Conservation (phyloP, 306 rosid genomes). For the Pachyrhizus erosus region DNA sequence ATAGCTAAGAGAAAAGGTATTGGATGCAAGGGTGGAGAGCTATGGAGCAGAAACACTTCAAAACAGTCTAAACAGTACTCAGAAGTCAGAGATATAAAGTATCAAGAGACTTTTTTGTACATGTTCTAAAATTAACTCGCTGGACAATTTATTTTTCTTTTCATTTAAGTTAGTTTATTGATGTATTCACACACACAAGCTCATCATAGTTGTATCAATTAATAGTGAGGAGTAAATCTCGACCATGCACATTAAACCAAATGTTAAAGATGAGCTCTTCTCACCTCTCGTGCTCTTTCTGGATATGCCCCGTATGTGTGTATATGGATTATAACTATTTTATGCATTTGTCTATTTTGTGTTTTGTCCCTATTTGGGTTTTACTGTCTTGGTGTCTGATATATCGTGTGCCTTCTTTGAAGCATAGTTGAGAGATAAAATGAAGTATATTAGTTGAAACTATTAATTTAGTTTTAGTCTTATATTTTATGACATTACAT, state of each 20-base stretch:
- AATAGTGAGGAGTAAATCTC: too few relatives aligned
- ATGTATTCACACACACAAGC: too few relatives aligned
- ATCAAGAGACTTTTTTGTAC: neutral
- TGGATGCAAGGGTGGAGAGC: neutral
- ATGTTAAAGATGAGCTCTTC: neutral
- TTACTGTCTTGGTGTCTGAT: neutral
- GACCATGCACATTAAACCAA: too few relatives aligned
- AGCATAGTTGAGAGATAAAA: neutral
- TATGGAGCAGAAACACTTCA: constrained; percentile 10
- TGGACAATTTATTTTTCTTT: neutral
- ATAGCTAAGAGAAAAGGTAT: neutral
- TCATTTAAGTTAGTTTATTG: neutral
- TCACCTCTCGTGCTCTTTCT: too few relatives aligned
- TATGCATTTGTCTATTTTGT: constrained; percentile 3
- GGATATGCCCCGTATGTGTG: neutral
- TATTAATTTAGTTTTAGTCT: neutral
- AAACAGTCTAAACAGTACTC: neutral
- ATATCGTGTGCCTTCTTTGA: neutral
- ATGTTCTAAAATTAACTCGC: neutral
- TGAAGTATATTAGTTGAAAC: neutral
- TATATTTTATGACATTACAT: neutral
- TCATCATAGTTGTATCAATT: too few relatives aligned
- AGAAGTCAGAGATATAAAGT: neutral
- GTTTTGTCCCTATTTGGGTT: neutral
- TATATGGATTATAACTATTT: neutral